Conservation (phyloP, 495 filamentous ascomycete species). For the Trypethelium eluteriae region DNA sequence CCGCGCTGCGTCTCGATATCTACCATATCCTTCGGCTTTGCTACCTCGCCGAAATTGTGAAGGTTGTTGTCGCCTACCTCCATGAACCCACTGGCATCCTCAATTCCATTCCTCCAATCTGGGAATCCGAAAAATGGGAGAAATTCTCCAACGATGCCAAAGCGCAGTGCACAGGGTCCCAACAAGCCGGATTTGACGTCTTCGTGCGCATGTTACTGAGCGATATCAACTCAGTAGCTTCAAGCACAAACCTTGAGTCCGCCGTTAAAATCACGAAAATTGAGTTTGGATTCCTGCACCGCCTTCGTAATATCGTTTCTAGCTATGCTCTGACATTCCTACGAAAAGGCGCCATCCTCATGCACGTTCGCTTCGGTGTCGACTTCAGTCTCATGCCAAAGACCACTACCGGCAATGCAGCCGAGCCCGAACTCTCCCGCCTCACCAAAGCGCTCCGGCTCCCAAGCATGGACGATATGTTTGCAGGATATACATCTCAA, state of each 20-base stretch:
- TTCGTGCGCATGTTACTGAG: constrained; percentile 2
- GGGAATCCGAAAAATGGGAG: constrained; percentile 9
- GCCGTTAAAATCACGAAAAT: background rate
- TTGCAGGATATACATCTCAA: constrained; percentile 40
- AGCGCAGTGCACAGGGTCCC: constrained; percentile 1
- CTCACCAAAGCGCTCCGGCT: constrained; percentile 66
- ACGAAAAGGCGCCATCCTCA: constrained; percentile 72
- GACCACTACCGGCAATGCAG: constrained; percentile 40
- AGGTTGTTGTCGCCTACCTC: constrained; percentile 50
- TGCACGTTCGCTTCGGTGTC: constrained; percentile 81
- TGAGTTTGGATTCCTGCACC: constrained; percentile 27
- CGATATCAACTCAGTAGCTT: background rate
- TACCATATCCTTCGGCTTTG: constrained; percentile 80
- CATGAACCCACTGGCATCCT: background rate
- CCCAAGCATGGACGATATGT: constrained; percentile 72
- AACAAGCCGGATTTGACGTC: constrained; percentile 6
- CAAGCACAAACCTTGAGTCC: background rate
- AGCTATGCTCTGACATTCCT: constrained; percentile 87
- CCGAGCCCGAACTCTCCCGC: constrained; percentile 71
- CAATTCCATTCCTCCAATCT: constrained; percentile 1
- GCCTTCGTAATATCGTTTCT: constrained; percentile 49
- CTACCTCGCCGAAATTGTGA: constrained; percentile 85
- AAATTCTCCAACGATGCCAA: constrained; percentile 5
- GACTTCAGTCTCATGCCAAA: constrained; percentile 73
- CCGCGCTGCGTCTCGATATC: constrained; percentile 65